Percentiles rank a stretch among this genome's conserved stretches.
Evolutionary conservation across 208 protist species (phyloP).

Genomic region (Crithidia fasciculata): DNA sequence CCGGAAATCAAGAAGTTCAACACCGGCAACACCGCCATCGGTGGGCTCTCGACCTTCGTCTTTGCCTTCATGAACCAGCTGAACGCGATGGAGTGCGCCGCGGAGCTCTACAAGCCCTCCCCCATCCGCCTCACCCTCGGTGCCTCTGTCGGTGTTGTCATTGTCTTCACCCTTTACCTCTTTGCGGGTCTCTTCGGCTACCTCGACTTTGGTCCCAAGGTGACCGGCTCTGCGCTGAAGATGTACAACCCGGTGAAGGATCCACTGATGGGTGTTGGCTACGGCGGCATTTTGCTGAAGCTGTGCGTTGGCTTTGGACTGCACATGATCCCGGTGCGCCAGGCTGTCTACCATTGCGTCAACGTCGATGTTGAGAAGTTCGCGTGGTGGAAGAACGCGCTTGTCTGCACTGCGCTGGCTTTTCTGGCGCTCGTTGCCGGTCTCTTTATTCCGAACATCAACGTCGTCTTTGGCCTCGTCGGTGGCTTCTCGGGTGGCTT

Average conservation of each 20-base stretch:
- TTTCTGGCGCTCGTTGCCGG: slow-evolving; percentile 49
- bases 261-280: slow-evolving; percentile 55
- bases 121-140: slow-evolving; percentile 57
- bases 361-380: slow-evolving; percentile 42
- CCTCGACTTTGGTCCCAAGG: slow-evolving; percentile 63
- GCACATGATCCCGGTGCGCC: slow-evolving; percentile 67
- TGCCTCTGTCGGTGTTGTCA: slow-evolving; percentile 37
- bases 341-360: slow-evolving; percentile 67
- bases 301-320: slow-evolving; percentile 73
- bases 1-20: slow-evolving; percentile 54
- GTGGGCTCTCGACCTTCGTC: slow-evolving; percentile 66
- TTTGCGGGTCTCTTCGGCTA: slow-evolving; percentile 84
- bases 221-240: slow-evolving; percentile 54
- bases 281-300: slow-evolving; percentile 69
- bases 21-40: slow-evolving; percentile 56
- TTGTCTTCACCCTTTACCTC: slow-evolving; percentile 75
- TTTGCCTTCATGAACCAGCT: slow-evolving; percentile 78
- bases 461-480: slow-evolving; percentile 73
- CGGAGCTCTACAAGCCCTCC: slow-evolving; percentile 63
- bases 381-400: slow-evolving; percentile 56
- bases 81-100: slow-evolving; percentile 71
- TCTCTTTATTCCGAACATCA: slow-evolving; percentile 77
- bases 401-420: slow-evolving; percentile 46
- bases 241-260: slow-evolving; percentile 70
- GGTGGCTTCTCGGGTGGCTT: slow-evolving; percentile 72